Percentiles rank a stretch among this genome's conserved stretches.
phyloP scores from a whole-genome alignment of 1,284 basidiomycete genomes.

The Cutaneotrichosporon daszewskae region DNA sequence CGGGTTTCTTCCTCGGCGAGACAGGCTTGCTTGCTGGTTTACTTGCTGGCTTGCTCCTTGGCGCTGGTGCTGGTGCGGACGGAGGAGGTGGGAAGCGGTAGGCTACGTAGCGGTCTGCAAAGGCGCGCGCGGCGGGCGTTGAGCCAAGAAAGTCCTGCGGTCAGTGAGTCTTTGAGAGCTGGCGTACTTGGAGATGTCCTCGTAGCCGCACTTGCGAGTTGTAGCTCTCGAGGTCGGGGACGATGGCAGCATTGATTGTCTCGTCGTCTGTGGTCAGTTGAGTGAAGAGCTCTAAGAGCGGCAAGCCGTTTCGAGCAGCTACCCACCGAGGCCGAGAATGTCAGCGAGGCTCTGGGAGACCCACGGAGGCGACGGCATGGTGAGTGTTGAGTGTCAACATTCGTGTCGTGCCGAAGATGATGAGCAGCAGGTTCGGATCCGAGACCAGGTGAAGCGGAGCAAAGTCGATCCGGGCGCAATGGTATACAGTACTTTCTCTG shows the following conservation, averaged over 20 bases:
- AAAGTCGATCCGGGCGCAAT: no score
- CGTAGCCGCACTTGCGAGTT: constrained; percentile 29
- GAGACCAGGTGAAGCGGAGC: no score
- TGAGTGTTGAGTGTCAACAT: neutral
- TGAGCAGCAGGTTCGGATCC: no score
- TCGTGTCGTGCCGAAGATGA: no score
- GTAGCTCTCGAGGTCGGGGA: constrained; percentile 39
- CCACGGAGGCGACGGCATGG: constrained; percentile 33
- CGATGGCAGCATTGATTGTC: constrained; percentile 35
- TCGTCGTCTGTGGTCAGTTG: constrained; percentile 33
- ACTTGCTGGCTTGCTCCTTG: constrained; percentile 1
- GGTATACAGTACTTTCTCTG: neutral
- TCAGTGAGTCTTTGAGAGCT: neutral
- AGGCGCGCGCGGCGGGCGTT: constrained; percentile 30
- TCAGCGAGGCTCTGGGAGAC: constrained; percentile 31
- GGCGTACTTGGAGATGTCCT: constrained; percentile 36
- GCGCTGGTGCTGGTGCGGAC: neutral
- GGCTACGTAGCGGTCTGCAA: constrained; percentile 33
- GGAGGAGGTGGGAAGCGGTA: constrained; percentile 33
- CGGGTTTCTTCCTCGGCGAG: no score
- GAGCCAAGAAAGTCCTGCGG: constrained; percentile 43
- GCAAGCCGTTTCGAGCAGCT: neutral
- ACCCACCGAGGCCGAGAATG: constrained; percentile 39
- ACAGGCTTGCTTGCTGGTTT: no score
- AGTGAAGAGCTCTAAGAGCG: neutral